Evolutionary conservation across 2,329 filamentous ascomycete species (phyloP).

Genomic region (Diaporthe ilicicola): DNA sequence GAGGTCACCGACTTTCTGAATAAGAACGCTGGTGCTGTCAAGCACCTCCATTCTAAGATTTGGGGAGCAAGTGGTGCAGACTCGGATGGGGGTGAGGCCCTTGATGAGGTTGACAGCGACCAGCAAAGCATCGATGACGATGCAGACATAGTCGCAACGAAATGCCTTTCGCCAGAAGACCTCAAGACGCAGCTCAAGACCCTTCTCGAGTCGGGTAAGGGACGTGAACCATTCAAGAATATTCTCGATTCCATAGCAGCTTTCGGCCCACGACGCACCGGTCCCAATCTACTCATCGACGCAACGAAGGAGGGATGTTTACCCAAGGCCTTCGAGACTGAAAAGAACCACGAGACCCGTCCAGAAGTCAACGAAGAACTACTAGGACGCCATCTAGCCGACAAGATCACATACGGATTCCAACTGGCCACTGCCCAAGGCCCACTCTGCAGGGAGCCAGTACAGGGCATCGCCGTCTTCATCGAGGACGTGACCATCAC

Average conservation of each 20-base stretch:
- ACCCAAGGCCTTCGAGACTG: constrained; percentile 69
- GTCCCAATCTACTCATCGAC: constrained; percentile 91
- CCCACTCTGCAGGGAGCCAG: constrained; percentile 89
- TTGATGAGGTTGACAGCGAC: constrained; percentile 49
- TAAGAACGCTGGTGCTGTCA: constrained; percentile 82
- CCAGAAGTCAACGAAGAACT: constrained; percentile 59
- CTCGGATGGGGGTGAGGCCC: constrained; percentile 48
- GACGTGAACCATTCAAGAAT: constrained; percentile 79
- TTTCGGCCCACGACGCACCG: constrained; percentile 86
- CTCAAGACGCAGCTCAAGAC: constrained; percentile 77
- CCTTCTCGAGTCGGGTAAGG: constrained; percentile 75
- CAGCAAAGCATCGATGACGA: constrained; percentile 58
- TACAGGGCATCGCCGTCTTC: constrained; percentile 92
- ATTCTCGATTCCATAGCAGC: constrained; percentile 83
- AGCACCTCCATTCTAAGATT: constrained; percentile 72
- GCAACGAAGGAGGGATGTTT: constrained; percentile 76
- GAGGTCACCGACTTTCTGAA: constrained; percentile 85
- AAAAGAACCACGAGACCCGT: constrained; percentile 42
- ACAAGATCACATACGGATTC: constrained; percentile 94
- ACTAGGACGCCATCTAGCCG: constrained; percentile 75
- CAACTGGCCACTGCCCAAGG: constrained; percentile 90
- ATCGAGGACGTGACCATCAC: constrained; percentile 80
- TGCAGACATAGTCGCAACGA: constrained; percentile 65
- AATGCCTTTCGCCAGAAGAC: constrained; percentile 74
- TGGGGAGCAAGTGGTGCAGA: constrained; percentile 48